Percentiles rank a stretch among this genome's conserved stretches.
phyloP scores from a whole-genome alignment of 352 stramenopile genomes.

The Thraustochytrium striatum region DNA sequence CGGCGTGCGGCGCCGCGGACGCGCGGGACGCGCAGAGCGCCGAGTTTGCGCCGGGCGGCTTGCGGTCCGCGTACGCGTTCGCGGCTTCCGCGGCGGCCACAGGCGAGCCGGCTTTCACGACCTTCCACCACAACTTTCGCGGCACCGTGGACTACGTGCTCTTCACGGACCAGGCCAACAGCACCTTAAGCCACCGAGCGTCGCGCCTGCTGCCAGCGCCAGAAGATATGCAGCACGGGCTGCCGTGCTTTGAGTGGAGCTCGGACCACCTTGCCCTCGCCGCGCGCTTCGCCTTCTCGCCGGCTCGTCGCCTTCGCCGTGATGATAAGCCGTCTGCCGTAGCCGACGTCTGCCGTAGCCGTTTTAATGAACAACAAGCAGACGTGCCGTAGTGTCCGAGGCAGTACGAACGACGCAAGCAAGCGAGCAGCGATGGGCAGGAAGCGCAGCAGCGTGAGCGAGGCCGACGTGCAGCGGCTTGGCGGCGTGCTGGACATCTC shows the following conservation, averaged over 20 bases:
- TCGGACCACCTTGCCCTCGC: conserved; percentile 35
- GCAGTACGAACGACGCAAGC: no score
- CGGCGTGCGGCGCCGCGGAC: neutral
- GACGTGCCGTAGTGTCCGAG: no score
- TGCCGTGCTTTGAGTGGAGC: neutral
- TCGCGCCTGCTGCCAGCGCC: neutral
- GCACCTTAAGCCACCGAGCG: neutral
- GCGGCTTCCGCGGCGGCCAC: conserved; percentile 36
- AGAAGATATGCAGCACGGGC: no score
- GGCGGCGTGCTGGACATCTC: no score
- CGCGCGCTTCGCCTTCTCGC: no score
- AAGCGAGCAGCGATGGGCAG: no score
- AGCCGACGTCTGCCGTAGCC: no score
- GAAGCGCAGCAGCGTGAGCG: no score
- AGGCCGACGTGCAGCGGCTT: no score
- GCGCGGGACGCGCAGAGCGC: neutral
- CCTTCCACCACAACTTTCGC: conserved; percentile 41
- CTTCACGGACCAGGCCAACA: neutral
- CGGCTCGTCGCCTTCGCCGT: no score
- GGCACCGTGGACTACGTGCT: conserved; percentile 35
- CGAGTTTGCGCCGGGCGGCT: neutral
- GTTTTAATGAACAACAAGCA: no score
- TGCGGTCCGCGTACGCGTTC: conserved; percentile 52
- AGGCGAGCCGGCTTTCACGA: conserved; percentile 31
- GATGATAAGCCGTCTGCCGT: no score